phyloP scores from a whole-genome alignment of 2,329 filamentous ascomycete species.

The Aspergillus fructus region DNA sequence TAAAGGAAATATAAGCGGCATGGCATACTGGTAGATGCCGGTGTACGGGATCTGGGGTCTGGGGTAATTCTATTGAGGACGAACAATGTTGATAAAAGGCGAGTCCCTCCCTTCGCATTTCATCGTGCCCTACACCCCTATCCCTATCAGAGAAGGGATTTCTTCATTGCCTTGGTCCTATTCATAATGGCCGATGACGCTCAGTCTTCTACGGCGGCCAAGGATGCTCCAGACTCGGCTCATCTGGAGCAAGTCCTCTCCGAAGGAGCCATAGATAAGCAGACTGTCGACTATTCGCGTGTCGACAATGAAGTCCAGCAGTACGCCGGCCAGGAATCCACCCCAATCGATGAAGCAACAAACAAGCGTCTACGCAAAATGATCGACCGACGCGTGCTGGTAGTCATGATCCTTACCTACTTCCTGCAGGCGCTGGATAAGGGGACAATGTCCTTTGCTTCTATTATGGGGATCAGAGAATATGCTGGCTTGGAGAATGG shows the following conservation, averaged over 20 bases:
- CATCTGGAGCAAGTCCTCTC: constrained; percentile 53
- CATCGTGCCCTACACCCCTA: no score
- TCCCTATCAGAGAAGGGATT: not conserved
- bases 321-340: constrained; percentile 58
- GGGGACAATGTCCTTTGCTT: constrained; percentile 42
- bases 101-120: not conserved
- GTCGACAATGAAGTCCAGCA: constrained; percentile 70
- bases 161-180: not conserved
- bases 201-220: not conserved
- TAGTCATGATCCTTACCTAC: constrained; percentile 72
- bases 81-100: no score
- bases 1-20: no score
- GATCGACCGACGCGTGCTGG: constrained; percentile 67
- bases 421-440: constrained; percentile 60
- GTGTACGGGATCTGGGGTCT: no score
- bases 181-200: constrained; percentile 6
- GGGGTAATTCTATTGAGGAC: no score
- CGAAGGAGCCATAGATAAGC: constrained; percentile 48
- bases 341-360: constrained; percentile 61
- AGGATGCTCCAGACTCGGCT: constrained; percentile 30
- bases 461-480: constrained; percentile 42
- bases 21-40: no score
- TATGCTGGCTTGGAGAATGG: constrained; percentile 47
- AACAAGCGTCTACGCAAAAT: constrained; percentile 61
- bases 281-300: constrained; percentile 57